Percentiles rank a stretch among this genome's conserved stretches.
These are phyloP conservation scores for Trichophyton mentagrophytes DNA, from an alignment of 2,329 filamentous ascomycete species.

Conservation along the genomic window DNA sequence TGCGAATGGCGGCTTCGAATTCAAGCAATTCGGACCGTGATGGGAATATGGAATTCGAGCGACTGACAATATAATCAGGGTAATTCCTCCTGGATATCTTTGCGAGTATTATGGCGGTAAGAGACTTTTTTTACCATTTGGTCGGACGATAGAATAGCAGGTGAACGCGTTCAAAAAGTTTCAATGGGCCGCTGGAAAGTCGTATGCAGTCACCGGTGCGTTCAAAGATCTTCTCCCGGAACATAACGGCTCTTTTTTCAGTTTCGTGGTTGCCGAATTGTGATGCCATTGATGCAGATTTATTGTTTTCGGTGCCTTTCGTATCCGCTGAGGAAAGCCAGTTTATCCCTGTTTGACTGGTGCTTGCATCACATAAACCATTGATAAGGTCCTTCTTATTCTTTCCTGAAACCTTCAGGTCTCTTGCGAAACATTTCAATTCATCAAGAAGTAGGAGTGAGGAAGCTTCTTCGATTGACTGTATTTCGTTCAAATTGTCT, in stretches of 20 bases:
- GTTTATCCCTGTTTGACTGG: slow-evolving; percentile 61
- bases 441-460: slow-evolving; percentile 76
- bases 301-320: slow-evolving; percentile 50
- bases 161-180: slow-evolving; percentile 86
- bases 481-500: slow-evolving; percentile 64
- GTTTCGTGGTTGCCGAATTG: slow-evolving; percentile 17
- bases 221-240: slow-evolving; percentile 61
- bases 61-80: slow-evolving; percentile 76
- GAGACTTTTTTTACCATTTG: slow-evolving; percentile 92
- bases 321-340: slow-evolving; percentile 43
- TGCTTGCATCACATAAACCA: slow-evolving; percentile 60
- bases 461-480: slow-evolving; percentile 68
- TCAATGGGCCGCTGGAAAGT: slow-evolving; percentile 57
- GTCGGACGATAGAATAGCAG: slow-evolving; percentile 92
- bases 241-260: slow-evolving; percentile 57
- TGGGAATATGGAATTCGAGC: slow-evolving; percentile 77
- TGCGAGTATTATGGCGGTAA: slow-evolving; percentile 87
- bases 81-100: slow-evolving; percentile 82
- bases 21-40: slow-evolving; percentile 65
- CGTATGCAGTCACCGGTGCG: slow-evolving; percentile 74
- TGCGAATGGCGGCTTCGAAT: slow-evolving; percentile 74
- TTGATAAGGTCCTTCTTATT: slow-evolving; percentile 70
- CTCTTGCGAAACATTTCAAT: slow-evolving; percentile 69
- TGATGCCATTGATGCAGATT: slow-evolving; percentile 32
- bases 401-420: slow-evolving; percentile 74